phyloP scores from a whole-genome alignment of 2,329 filamentous ascomycete species.

The Colletotrichum sp. region DNA sequence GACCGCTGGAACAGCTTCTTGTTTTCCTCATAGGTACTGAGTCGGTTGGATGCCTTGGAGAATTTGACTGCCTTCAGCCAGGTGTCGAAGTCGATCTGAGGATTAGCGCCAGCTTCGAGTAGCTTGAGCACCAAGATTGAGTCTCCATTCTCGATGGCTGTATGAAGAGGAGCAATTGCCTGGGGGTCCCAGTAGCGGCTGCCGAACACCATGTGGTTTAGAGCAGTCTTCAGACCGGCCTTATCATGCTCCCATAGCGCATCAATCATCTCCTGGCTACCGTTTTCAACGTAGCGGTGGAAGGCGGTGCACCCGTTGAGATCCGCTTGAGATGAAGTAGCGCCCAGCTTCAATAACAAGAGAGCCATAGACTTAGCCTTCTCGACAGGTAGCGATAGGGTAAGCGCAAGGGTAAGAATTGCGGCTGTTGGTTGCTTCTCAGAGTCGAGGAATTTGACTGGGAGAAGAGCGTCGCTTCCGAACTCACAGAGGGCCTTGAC shows the following conservation, averaged over 20 bases:
- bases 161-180: constrained; percentile 58
- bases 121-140: constrained; percentile 61
- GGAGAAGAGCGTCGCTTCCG: constrained; percentile 77
- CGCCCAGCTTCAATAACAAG: constrained; percentile 72
- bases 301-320: constrained; percentile 67
- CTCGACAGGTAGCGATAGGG: constrained; percentile 65
- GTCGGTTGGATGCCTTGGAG: constrained; percentile 39
- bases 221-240: constrained; percentile 63
- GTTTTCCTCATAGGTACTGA: constrained; percentile 52
- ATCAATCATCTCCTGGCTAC: constrained; percentile 53
- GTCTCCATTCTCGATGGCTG: constrained; percentile 62
- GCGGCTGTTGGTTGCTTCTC: constrained; percentile 58
- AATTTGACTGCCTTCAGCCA: constrained; percentile 66
- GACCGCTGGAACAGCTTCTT: constrained; percentile 49
- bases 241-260: constrained; percentile 61
- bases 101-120: constrained; percentile 65
- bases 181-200: constrained; percentile 35
- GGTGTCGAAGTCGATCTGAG: constrained; percentile 65
- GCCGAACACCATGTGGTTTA: constrained; percentile 66
- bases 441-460: constrained; percentile 68
- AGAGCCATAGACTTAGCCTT: constrained; percentile 69
- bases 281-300: constrained; percentile 64
- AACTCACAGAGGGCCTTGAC: constrained; percentile 76
- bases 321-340: constrained; percentile 77
- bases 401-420: constrained; percentile 74